Evolutionary conservation across 495 filamentous ascomycete species (phyloP), one percentile per base, ranked within the genome.

Genomic region (Cercophora scortea): DNA sequence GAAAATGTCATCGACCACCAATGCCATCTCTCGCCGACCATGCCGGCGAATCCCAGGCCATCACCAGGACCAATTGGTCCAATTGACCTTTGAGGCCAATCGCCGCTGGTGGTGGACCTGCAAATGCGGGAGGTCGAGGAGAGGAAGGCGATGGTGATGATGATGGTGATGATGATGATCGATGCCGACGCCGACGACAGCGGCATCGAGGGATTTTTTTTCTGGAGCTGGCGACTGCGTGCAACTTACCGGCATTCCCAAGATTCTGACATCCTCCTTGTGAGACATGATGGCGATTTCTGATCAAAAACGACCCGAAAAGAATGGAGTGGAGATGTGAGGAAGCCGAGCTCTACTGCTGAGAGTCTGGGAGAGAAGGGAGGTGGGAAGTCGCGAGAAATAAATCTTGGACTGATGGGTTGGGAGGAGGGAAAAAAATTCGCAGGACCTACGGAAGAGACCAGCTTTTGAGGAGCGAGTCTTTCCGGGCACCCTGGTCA

Each of bases 171-270:
- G 51, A 54, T 44, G 46, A 25, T 25, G 25, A 25, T 25, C 25
- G 25, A 25, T 25, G 25, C 25, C 25, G 25, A 25, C 25, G 25
- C 25, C 25, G 25, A 25, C 25, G 25, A 25, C 25, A 25, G 25
- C 25, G 25, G 25, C 53, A 54, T 55, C 61, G 69, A 66, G 68
- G 63, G 60, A 68, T 65, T 69, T 67, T 65, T 67, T 65, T n/a
- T n/a, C n/a, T n/a, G n/a, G 50, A 35, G 15, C 38, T 6, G 13
- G 48, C 49, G 48, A 40, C 51, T 47, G 50, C 49, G 36, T 45
- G 43, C 17, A 45, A 73, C 81, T 79, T 79, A 86, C 84, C 65
- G 85, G 90, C 89, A 96, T 93, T 80, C 90, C 90, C 82, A 95
- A 74, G 70, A 91, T 78, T 74, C 65, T 65, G 17, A 51, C 61